Conservation (phyloP, 805 yeast species). For the Candida rishiriensis region DNA sequence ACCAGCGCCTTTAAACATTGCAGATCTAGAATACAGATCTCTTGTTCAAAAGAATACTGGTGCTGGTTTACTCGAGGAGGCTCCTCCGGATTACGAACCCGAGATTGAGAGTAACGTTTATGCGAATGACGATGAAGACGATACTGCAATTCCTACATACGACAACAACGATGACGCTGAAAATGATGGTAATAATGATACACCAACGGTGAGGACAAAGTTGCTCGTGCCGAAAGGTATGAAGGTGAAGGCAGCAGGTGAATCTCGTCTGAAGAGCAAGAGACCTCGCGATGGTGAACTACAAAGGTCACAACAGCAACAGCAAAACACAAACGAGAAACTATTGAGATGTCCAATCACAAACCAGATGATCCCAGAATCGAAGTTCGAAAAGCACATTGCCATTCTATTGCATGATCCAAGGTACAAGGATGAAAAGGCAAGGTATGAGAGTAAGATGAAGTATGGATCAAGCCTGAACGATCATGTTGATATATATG, state of each 20-base stretch:
- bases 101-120: slow-evolving; percentile 3
- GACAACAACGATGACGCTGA: slow-evolving; percentile 3
- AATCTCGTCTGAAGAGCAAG: slow-evolving; percentile 46
- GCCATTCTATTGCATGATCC: slow-evolving; percentile 73
- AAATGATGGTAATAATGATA: background rate
- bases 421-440: slow-evolving; percentile 63
- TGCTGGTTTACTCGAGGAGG: slow-evolving; percentile 29
- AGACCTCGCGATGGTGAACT: background rate
- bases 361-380: slow-evolving; percentile 62
- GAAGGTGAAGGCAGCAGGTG: slow-evolving; percentile 70
- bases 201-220: too few species aligned
- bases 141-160: slow-evolving; percentile 5
- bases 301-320: slow-evolving; percentile 1
- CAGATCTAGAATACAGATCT: slow-evolving; percentile 59
- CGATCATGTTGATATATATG: slow-evolving; percentile 42
- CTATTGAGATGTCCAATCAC: slow-evolving; percentile 76
- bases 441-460: slow-evolving; percentile 50
- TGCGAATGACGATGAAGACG: slow-evolving; percentile 12
- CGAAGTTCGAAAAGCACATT: slow-evolving; percentile 67
- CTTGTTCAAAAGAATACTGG: slow-evolving; percentile 45
- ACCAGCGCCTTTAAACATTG: slow-evolving; percentile 49
- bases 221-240: slow-evolving; percentile 39
- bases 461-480: slow-evolving; percentile 41
- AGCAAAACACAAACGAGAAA: slow-evolving; percentile 13
- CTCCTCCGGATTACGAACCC: slow-evolving; percentile 35